phyloP scores from a whole-genome alignment of 2,329 filamentous ascomycete genomes.

The Fusarium armeniacum region DNA sequence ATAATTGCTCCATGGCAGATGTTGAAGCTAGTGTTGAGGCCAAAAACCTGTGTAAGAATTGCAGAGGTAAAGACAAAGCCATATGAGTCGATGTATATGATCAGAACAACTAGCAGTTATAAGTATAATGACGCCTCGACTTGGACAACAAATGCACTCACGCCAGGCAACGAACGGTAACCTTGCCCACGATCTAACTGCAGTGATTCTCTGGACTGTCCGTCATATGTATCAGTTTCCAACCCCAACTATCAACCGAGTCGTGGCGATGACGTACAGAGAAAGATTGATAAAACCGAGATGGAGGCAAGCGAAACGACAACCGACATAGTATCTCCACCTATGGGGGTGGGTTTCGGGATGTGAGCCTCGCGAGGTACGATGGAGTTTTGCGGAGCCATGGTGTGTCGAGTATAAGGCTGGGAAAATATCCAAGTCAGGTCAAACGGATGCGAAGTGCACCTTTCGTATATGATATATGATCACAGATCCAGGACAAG shows the following conservation, averaged over 20 bases:
- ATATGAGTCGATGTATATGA: constrained; percentile 72
- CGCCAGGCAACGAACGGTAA: constrained; percentile 61
- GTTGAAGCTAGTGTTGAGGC: constrained; percentile 64
- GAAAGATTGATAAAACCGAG: constrained; percentile 55
- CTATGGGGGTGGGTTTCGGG: constrained; percentile 51
- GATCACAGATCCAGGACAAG: neutral
- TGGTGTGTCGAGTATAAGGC: constrained; percentile 8
- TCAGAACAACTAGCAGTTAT: constrained; percentile 65
- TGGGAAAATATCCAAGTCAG: neutral
- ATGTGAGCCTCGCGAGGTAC: constrained; percentile 23
- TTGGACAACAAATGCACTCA: constrained; percentile 48
- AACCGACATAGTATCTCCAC: constrained; percentile 55
- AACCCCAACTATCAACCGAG: neutral
- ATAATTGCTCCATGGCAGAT: constrained; percentile 72
- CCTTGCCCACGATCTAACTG: constrained; percentile 57
- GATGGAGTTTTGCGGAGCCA: constrained; percentile 26
- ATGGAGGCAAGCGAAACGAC: constrained; percentile 54
- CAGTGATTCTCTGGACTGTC: constrained; percentile 55
- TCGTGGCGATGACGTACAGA: constrained; percentile 51
- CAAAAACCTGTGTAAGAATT: constrained; percentile 69
- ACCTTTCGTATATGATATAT: neutral
- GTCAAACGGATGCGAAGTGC: neutral
- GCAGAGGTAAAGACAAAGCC: constrained; percentile 70
- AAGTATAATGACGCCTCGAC: neutral
- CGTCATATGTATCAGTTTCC: constrained; percentile 15